Conservation (phyloP, 1,139 yeast species). For the Taphrina sp. region DNA sequence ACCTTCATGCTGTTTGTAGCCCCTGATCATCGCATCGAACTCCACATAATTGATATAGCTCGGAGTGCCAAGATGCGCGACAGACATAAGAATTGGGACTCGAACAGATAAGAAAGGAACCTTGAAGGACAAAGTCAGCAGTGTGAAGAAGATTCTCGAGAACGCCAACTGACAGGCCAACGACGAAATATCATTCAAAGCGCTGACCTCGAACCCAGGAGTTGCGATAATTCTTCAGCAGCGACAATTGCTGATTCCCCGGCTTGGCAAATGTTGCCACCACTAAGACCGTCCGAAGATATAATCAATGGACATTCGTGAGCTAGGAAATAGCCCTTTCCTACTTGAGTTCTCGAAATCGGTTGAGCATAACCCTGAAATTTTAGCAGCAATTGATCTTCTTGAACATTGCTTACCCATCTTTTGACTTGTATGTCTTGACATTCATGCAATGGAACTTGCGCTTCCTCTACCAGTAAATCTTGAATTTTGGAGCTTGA, state of each 20-base stretch:
- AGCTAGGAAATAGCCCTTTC: neutral
- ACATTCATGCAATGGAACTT: neutral
- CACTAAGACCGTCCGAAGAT: constrained; percentile 21
- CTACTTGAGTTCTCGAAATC: neutral
- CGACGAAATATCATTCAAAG: neutral
- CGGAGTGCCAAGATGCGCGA: constrained; percentile 32
- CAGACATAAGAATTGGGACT: constrained; percentile 32
- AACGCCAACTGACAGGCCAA: neutral
- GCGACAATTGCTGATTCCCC: constrained; percentile 26
- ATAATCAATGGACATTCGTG: neutral
- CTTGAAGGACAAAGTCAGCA: constrained; percentile 25
- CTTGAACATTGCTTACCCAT: constrained; percentile 1
- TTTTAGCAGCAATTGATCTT: neutral
- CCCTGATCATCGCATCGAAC: no score
- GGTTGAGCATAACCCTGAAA: constrained; percentile 21
- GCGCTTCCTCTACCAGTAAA: neutral
- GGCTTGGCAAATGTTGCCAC: constrained; percentile 19
- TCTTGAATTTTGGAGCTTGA: neutral
- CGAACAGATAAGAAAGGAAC: constrained; percentile 29
- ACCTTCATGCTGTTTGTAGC: constrained; percentile 28
- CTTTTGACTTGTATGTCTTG: constrained; percentile 21
- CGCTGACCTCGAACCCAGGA: neutral
- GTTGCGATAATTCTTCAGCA: constrained; percentile 10
- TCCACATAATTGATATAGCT: constrained; percentile 1
- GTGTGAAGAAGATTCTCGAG: constrained; percentile 8